Evolutionary conservation across 345 rosid species (phyloP), one percentile per base, ranked within the genome.

Genomic region (Acer yangbiense): DNA sequence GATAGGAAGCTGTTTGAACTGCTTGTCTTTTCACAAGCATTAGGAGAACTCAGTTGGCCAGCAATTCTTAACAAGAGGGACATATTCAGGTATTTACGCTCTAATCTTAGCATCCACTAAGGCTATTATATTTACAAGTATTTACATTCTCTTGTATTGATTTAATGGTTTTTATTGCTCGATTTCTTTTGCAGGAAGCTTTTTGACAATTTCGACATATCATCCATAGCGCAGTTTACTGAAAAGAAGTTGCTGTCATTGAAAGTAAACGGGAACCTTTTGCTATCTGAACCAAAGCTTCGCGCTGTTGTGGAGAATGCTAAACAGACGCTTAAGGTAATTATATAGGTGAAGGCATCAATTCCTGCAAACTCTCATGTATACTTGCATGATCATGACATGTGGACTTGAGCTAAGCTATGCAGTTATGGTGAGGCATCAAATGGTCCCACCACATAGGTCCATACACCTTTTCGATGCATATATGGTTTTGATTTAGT

Each of bases 11-110:
- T 95, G 78, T 90, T 95, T 72, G 99, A 93, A 85, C 84, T 92
- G 3, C 96, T 92, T 58, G 97, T 93, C 11, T 92, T 87, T 85
- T 93, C 98, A n/a, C 97, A 90, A 83, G 97, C 99, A n/a, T 82
- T 93, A 73, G 97, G 97, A 65, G 99, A 95, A 84, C 85, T 91
- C 75, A 91, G 92, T 83, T 95, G 99, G 97, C 94, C 90, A 48
- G 82, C 89, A n/a, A 90, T 95, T 57, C 90, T 95, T 55, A 85
- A 69, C 43, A 86, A 83, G 88, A 87, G 94, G 84, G 87, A 88
- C 1, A 63, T 83, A 76, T 92, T 93, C 83, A 89, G 98, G 99
- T 90, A 78, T 62, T 62, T 50, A 72, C 62, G 21, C 68, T 75
- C 44, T 69, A 20, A 63, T 66, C 74, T 69, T 6, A 43, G 11